Conservation (phyloP, 2,329 filamentous ascomycete genomes). For the Pseudogymnoascus pannorum region DNA sequence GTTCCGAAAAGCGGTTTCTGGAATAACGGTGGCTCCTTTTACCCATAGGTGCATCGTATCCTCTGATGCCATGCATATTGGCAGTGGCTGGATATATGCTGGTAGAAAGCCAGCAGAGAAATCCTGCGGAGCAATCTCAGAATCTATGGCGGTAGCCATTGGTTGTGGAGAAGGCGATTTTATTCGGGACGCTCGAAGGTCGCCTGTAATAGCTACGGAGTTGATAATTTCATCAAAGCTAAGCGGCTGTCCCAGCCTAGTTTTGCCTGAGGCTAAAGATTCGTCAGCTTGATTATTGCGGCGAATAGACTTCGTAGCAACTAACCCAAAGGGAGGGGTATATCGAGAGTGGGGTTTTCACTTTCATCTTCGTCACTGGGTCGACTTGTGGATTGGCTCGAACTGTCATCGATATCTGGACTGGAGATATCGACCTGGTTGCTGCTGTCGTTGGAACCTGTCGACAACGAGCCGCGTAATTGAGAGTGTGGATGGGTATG, state of each 20-base stretch:
- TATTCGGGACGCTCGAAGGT: slow-evolving; percentile 1
- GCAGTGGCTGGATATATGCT: slow-evolving; percentile 2
- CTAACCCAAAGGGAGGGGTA: background rate
- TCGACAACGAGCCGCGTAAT: background rate
- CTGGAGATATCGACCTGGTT: background rate
- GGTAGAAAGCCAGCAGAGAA: background rate
- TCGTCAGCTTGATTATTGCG: background rate
- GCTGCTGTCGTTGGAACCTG: background rate
- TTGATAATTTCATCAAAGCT: slow-evolving; percentile 1
- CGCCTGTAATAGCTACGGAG: slow-evolving; percentile 1
- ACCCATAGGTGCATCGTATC: slow-evolving; percentile 58
- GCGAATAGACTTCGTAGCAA: background rate
- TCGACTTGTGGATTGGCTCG: background rate
- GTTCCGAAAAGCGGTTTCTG: slow-evolving; percentile 60
- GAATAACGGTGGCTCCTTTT: slow-evolving; percentile 76
- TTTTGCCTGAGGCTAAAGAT: background rate
- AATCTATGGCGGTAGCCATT: background rate
- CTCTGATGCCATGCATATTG: slow-evolving; percentile 4
- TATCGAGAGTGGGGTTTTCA: background rate
- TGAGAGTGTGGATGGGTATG: background rate
- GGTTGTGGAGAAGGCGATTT: background rate
- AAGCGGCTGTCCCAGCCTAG: background rate
- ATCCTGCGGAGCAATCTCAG: background rate
- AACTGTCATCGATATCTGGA: background rate
- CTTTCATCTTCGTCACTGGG: background rate